A percentile compares a stretch with the other conserved stretches of the same genome.
Conservation (phyloP, 2,329 filamentous ascomycete species). For the Aureobasidium sp. region DNA sequence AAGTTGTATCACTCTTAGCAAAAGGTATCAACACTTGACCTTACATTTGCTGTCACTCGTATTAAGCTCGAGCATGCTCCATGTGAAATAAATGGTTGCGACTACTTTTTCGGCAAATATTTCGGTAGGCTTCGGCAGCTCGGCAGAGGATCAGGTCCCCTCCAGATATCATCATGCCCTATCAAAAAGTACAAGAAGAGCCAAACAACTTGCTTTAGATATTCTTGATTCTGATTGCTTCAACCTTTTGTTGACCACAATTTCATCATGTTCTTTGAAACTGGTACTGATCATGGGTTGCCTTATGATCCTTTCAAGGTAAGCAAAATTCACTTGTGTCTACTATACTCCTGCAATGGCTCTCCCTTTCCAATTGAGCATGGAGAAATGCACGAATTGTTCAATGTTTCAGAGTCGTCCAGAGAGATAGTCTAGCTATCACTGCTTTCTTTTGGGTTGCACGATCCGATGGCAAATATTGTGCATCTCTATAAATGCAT, state of each 20-base stretch:
- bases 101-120: background rate
- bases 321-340: background rate
- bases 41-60: no score
- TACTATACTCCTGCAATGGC: background rate
- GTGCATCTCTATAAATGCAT: background rate
- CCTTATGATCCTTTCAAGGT: slow-evolving; percentile 52
- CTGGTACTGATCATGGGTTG: slow-evolving; percentile 44
- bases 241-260: background rate
- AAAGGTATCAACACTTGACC: no score
- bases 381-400: background rate
- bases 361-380: background rate
- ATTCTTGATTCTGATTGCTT: background rate
- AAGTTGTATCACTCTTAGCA: no score
- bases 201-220: no score
- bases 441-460: background rate
- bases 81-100: no score
- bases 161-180: no score
- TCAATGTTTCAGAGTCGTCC: background rate
- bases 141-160: background rate
- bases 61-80: no score
- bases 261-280: slow-evolving; percentile 45
- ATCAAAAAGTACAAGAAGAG: no score
- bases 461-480: no score
- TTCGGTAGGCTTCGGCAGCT: slow-evolving; percentile 2
- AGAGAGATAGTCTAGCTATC: background rate